Percentiles rank a stretch among this genome's conserved stretches.
Conservation (phyloP, 2,329 filamentous ascomycete species). For the Trichoderma brevicompactum region DNA sequence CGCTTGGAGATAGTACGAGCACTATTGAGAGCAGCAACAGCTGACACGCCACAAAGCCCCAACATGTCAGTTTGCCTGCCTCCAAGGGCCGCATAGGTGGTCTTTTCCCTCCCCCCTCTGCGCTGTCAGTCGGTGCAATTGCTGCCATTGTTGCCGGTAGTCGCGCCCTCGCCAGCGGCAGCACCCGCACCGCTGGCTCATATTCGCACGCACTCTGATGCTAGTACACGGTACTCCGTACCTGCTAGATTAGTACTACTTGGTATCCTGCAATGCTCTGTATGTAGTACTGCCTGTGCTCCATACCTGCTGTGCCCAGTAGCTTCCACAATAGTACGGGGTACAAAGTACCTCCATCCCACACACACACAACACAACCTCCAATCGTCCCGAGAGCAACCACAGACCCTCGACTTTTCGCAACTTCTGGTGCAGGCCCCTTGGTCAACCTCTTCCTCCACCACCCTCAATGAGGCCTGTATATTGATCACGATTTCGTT, state of each 20-base stretch:
- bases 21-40: neutral
- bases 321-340: neutral
- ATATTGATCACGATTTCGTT: slow-evolving; percentile 44
- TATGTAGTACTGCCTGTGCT: neutral
- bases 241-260: neutral
- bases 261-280: too few species aligned
- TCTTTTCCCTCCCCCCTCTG: neutral
- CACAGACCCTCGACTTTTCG: slow-evolving; percentile 2
- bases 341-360: slow-evolving; percentile 4
- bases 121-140: slow-evolving; percentile 1
- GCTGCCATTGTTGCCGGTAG: neutral
- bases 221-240: neutral
- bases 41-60: slow-evolving; percentile 7
- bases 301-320: neutral
- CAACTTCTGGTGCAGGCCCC: slow-evolving; percentile 38
- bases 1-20: neutral
- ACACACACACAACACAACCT: slow-evolving; percentile 14
- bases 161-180: neutral
- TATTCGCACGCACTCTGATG: neutral
- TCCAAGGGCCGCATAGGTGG: too few species aligned
- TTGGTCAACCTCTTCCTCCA: slow-evolving; percentile 29
- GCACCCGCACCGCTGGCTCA: neutral
- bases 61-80: neutral
- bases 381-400: slow-evolving; percentile 11
- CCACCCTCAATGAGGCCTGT: slow-evolving; percentile 44